Evolutionary conservation across 805 yeast species (phyloP).

Genomic region (Ogataea paradorogensis): DNA sequence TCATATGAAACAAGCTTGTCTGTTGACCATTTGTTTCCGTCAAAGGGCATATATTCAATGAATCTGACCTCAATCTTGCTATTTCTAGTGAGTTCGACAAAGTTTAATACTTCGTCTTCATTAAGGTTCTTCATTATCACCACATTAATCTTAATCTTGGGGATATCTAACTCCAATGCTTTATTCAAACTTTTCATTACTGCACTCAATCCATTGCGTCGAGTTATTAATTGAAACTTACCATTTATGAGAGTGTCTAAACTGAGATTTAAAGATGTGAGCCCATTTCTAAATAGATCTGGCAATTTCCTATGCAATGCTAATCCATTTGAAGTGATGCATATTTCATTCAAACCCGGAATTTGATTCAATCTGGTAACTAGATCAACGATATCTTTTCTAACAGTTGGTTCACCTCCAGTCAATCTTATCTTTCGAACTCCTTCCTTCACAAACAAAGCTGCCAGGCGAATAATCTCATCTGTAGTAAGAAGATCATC

Average conservation of each 20-base stretch:
- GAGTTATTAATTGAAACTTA: slow-evolving; percentile 46
- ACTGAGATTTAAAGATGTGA: slow-evolving; percentile 46
- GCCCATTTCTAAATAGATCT: slow-evolving; percentile 38
- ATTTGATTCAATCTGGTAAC: slow-evolving; percentile 37
- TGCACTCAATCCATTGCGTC: slow-evolving; percentile 46
- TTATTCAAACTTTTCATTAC: slow-evolving; percentile 43
- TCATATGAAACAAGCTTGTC: slow-evolving; percentile 44
- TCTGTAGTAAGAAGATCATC: slow-evolving; percentile 39
- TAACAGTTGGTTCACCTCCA: slow-evolving; percentile 57
- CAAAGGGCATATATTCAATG: slow-evolving; percentile 59
- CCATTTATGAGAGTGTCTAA: slow-evolving; percentile 52
- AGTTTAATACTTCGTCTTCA: slow-evolving; percentile 50
- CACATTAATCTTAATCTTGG: slow-evolving; percentile 46
- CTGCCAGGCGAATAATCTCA: slow-evolving; percentile 44
- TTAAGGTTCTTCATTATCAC: slow-evolving; percentile 49
- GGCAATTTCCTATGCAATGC: slow-evolving; percentile 48
- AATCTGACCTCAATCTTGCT: slow-evolving; percentile 47
- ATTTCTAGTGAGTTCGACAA: slow-evolving; percentile 40
- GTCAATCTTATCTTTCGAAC: slow-evolving; percentile 51
- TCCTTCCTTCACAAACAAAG: slow-evolving; percentile 45
- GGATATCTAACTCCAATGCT: slow-evolving; percentile 43
- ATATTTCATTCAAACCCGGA: slow-evolving; percentile 45
- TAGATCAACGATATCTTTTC: slow-evolving; percentile 47
- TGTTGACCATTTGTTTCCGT: slow-evolving; percentile 51
- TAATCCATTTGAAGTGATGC: slow-evolving; percentile 52